Conservation (phyloP, 345 rosid genomes). For the Isatis tinctoria region DNA sequence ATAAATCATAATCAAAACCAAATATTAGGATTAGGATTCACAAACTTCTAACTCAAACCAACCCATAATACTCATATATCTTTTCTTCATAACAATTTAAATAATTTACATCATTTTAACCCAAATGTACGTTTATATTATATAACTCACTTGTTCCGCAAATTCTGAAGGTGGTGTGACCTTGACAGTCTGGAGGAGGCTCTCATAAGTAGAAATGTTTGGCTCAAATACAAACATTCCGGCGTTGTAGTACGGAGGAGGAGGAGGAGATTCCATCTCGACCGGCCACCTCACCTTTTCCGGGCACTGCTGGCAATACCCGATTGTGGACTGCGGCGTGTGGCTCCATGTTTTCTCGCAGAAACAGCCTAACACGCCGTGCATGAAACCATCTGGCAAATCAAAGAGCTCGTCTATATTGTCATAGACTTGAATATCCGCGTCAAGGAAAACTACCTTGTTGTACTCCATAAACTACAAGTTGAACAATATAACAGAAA, state of each 20-base stretch:
- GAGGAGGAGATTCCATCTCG: conserved; percentile 47
- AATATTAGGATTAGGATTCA: too few species aligned
- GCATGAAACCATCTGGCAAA: conserved; percentile 49
- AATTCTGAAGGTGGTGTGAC: conserved; percentile 57
- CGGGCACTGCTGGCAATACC: conserved; percentile 71
- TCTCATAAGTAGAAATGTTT: conserved; percentile 34
- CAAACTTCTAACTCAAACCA: neutral
- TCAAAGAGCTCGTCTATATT: conserved; percentile 70
- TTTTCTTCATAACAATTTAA: neutral
- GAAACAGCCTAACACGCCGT: conserved; percentile 67
- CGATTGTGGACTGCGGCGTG: conserved; percentile 41
- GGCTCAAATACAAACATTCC: conserved; percentile 79
- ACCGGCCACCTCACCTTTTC: conserved; percentile 51
- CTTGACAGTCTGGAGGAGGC: conserved; percentile 44
- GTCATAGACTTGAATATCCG: conserved; percentile 69
- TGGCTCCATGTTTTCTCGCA: conserved; percentile 69
- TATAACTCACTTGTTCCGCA: conserved; percentile 61
- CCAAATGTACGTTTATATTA: neutral
- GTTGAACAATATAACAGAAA: neutral
- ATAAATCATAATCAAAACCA: neutral
- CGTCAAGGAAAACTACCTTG: conserved; percentile 68
- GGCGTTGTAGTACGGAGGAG: conserved; percentile 68
- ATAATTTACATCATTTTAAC: neutral
- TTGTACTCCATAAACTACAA: conserved; percentile 55
- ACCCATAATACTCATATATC: neutral